Evolutionary conservation across 2,329 filamentous ascomycete species (phyloP), one percentile per base, ranked within the genome.

Genomic region (Microcera coccophila): DNA sequence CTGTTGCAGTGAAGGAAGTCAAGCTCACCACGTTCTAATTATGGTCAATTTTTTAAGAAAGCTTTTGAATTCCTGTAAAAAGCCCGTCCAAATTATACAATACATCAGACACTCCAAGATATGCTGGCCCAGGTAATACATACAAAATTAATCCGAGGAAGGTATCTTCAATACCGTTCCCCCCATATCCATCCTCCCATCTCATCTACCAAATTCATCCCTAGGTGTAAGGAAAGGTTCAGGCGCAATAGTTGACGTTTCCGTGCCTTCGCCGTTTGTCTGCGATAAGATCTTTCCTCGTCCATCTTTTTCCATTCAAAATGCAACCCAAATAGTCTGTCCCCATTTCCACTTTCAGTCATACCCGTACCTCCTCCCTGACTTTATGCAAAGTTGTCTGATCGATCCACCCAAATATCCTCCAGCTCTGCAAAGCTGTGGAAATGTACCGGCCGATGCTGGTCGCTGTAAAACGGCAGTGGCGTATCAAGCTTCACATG

Each of bases 401-500:
- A 81, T 59, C 90, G 78, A 66, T 98, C 93, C 36, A 96, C 90
- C 81, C 90, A 95, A 32, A 95, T 87, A 67, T 98, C 91, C 71
- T 98, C 93, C 63, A 98, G 69, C 73, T 98, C 91, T 1, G 90
- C 89, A 70, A 98, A 98, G 67, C 90, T 95, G 65, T 91, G 85
- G 78, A 98, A 98, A 71, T 98, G 93, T 42, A 96, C 73, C 14
- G 91, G 90, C 19, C 93, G 81, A 68, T 98, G 94, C 58, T 90
- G 78, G 58, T 90, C 90, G 62, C 86, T 90, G 70, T 98, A 98
- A 70, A 95, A 97, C 8, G 86, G 76, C 54, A 84, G 68, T 15
- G 93, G 93, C 33, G 89, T 94, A 67, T 97, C 94, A 41, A 98
- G 83, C 75, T 93, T 93, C 57, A 97, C 90, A 57, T 90, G 86